These are phyloP conservation scores for Solanum virginianum DNA, from an alignment of 257 asterid species.

Conservation along the genomic window DNA sequence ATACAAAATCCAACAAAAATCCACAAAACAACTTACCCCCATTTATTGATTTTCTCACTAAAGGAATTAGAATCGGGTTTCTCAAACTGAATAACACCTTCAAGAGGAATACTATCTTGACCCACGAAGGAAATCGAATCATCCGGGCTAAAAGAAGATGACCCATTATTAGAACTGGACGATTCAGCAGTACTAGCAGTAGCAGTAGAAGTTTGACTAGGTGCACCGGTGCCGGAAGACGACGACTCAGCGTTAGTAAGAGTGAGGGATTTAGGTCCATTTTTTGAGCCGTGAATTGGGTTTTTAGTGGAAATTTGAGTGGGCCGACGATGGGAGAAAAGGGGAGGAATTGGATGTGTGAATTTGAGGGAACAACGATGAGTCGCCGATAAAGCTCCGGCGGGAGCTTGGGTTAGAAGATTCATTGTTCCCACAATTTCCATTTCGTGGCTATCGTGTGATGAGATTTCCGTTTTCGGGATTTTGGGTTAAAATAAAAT, in stretches of 20 bases:
- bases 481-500: background rate
- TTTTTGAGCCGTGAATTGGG: conserved; percentile 14
- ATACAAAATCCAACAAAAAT: background rate
- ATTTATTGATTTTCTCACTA: conserved; percentile 28
- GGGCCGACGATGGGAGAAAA: conserved; percentile 44
- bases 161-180: background rate
- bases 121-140: conserved; percentile 38
- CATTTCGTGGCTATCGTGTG: background rate
- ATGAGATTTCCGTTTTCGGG: background rate
- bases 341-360: conserved; percentile 49
- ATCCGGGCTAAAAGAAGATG: conserved; percentile 1
- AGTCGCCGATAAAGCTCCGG: conserved; percentile 42
- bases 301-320: conserved; percentile 16
- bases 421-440: conserved; percentile 3
- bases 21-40: conserved; percentile 37
- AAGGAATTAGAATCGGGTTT: conserved; percentile 34
- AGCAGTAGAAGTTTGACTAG: conserved; percentile 24
- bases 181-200: background rate
- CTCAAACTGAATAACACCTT: conserved; percentile 82
- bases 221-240: conserved; percentile 20
- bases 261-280: conserved; percentile 25
- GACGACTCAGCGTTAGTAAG: conserved; percentile 26
- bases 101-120: conserved; percentile 47
- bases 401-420: conserved; percentile 41
- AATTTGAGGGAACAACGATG: conserved; percentile 52